Conservation (phyloP, 352 stramenopile genomes). For the Pythium insidiosum region DNA sequence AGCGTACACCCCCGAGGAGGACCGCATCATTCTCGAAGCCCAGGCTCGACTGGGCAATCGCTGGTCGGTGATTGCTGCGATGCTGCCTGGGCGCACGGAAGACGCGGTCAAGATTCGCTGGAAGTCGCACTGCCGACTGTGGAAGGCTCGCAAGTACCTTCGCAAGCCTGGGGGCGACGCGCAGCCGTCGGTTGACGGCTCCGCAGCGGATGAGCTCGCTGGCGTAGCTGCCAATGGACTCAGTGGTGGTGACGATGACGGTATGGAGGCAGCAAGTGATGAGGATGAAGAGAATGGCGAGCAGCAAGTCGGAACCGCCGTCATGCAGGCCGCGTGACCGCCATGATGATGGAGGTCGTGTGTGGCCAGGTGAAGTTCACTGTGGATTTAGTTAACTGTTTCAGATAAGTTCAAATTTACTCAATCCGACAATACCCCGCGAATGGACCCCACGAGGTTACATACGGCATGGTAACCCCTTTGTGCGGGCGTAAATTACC, state of each 20-base stretch:
- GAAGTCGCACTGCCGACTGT: slow-evolving; percentile 85
- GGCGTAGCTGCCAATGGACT: too few species aligned
- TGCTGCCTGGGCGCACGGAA: slow-evolving; percentile 82
- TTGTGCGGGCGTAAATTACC: too few species aligned
- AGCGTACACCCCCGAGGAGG: slow-evolving; percentile 82
- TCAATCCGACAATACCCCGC: too few species aligned
- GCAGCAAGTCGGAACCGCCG: slow-evolving; percentile 1
- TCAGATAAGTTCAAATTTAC: not conserved
- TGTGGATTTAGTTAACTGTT: not conserved
- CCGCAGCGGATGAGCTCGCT: not conserved
- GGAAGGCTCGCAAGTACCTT: slow-evolving; percentile 76
- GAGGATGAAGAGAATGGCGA: slow-evolving; percentile 4
- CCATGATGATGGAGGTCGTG: not conserved
- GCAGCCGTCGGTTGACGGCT: not conserved
- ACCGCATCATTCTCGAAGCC: slow-evolving; percentile 82
- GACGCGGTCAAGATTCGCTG: slow-evolving; percentile 91
- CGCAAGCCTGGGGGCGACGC: slow-evolving; percentile 25
- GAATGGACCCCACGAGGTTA: too few species aligned
- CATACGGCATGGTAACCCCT: too few species aligned
- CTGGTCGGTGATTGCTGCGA: slow-evolving; percentile 87
- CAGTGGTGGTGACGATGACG: too few species aligned
- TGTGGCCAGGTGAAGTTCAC: not conserved
- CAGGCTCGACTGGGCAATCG: slow-evolving; percentile 82
- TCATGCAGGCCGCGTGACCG: not conserved
- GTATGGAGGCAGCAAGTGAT: not conserved